phyloP scores from a whole-genome alignment of 306 rosid species.

The Argentina anserina region DNA sequence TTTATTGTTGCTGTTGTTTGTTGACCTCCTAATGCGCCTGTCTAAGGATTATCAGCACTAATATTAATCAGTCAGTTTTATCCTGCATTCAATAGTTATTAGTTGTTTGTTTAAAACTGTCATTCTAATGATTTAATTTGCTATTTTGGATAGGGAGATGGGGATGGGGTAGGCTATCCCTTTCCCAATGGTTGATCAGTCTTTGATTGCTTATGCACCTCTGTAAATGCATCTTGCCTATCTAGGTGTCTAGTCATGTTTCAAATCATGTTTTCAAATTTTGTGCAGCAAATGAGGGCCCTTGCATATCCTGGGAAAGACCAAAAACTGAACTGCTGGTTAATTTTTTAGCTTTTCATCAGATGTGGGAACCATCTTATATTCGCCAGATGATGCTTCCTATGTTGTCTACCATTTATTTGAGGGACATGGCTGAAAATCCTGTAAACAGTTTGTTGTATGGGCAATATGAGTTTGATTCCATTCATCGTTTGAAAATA shows the following conservation, averaged over 20 bases:
- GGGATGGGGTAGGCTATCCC: neutral
- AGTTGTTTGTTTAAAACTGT: neutral
- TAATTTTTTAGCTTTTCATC: slow-evolving; percentile 67
- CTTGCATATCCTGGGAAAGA: slow-evolving; percentile 50
- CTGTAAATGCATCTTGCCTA: slow-evolving; percentile 4
- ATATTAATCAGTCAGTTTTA: too few species aligned
- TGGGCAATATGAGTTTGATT: slow-evolving; percentile 71
- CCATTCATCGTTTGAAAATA: slow-evolving; percentile 59
- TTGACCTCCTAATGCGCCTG: neutral
- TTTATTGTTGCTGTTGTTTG: neutral
- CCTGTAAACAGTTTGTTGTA: slow-evolving; percentile 37
- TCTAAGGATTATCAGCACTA: neutral
- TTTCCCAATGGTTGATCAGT: neutral
- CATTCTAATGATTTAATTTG: neutral
- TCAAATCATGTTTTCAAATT: slow-evolving; percentile 7
- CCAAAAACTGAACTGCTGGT: slow-evolving; percentile 60
- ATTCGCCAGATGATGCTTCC: slow-evolving; percentile 61
- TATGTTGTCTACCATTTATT: slow-evolving; percentile 72
- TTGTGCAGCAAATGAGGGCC: slow-evolving; percentile 48
- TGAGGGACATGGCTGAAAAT: slow-evolving; percentile 55
- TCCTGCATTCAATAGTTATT: too few species aligned
- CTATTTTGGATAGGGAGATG: neutral
- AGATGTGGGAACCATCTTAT: slow-evolving; percentile 73
- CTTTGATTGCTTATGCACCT: neutral
- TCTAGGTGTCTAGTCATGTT: slow-evolving; percentile 16